Conservation (phyloP, 2,329 filamentous ascomycete species). For the Torrubiella hemipterigena region DNA sequence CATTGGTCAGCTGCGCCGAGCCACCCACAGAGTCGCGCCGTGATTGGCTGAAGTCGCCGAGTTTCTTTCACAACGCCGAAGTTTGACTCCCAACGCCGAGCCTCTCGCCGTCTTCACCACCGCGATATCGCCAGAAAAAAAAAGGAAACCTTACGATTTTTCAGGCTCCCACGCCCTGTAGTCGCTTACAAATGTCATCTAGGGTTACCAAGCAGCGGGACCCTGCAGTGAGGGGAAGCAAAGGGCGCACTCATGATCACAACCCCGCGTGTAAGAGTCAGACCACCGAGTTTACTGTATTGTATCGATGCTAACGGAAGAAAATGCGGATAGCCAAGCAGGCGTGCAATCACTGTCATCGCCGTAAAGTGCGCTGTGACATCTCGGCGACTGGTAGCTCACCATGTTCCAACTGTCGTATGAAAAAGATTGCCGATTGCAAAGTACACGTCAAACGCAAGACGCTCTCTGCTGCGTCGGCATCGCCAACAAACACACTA, state of each 20-base stretch:
- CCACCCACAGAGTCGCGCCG: not conserved
- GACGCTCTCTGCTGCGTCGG: not conserved
- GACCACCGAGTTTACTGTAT: too few species aligned
- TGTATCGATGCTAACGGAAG: too few species aligned
- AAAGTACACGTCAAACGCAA: not conserved
- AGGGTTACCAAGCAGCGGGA: too few species aligned
- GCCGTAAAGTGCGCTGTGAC: slow-evolving; percentile 31
- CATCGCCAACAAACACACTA: not conserved
- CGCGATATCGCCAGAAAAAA: too few species aligned
- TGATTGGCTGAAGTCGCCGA: not conserved
- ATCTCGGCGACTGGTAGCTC: slow-evolving; percentile 25
- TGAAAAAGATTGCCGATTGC: not conserved
- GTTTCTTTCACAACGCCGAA: not conserved
- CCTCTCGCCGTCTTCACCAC: too few species aligned
- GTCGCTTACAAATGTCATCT: too few species aligned
- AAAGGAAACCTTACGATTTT: too few species aligned
- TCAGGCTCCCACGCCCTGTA: too few species aligned
- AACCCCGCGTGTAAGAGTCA: too few species aligned
- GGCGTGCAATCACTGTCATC: slow-evolving; percentile 30
- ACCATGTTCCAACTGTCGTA: slow-evolving; percentile 30
- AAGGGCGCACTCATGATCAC: too few species aligned
- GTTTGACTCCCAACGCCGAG: too few species aligned
- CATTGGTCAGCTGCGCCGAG: not conserved
- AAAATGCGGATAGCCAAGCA: slow-evolving; percentile 6
- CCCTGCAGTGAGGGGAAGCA: too few species aligned